A percentile compares a stretch with the other conserved stretches of the same genome.
phyloP scores from a whole-genome alignment of 2,329 filamentous ascomycete genomes.

The Mariannaea sp. region DNA sequence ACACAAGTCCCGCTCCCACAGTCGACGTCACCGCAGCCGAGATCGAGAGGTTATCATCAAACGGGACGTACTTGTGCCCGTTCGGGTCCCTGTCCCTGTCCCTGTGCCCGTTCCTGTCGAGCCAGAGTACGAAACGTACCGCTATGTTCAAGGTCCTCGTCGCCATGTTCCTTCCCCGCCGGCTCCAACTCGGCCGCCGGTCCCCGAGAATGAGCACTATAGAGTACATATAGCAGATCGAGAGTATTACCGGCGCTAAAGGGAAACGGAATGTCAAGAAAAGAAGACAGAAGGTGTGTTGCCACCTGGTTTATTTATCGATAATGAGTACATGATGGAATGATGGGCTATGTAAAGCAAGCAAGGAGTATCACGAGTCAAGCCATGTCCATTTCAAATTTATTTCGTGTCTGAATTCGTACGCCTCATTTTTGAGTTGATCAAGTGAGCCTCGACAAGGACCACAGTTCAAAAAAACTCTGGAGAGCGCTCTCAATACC shows the following conservation, averaged over 20 bases:
- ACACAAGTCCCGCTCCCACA: constrained; percentile 39
- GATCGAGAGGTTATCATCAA: constrained; percentile 58
- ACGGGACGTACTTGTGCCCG: constrained; percentile 54
- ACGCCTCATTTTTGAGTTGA: not conserved
- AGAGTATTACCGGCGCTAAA: constrained; percentile 37
- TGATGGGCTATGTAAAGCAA: constrained; percentile 21
- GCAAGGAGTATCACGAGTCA: constrained; percentile 14
- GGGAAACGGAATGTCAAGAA: not conserved
- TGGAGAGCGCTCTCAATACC: not conserved
- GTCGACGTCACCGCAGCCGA: constrained; percentile 38
- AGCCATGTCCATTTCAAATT: constrained; percentile 24
- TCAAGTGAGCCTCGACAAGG: not conserved
- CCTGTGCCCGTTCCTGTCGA: constrained; percentile 48
- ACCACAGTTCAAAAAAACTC: not conserved
- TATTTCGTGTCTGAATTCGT: not conserved
- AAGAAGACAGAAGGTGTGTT: not conserved
- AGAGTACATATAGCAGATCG: constrained; percentile 44
- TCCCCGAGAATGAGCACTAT: constrained; percentile 36
- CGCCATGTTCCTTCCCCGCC: constrained; percentile 39
- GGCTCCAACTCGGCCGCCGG: constrained; percentile 41
- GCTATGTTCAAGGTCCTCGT: constrained; percentile 57
- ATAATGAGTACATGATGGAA: too few relatives aligned
- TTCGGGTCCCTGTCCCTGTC: constrained; percentile 48
- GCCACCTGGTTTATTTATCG: constrained; percentile 26
- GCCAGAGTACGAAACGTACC: constrained; percentile 54